Evolutionary conservation across 2,329 filamentous ascomycete species (phyloP).

Genomic region (Nigrospora oryzae): DNA sequence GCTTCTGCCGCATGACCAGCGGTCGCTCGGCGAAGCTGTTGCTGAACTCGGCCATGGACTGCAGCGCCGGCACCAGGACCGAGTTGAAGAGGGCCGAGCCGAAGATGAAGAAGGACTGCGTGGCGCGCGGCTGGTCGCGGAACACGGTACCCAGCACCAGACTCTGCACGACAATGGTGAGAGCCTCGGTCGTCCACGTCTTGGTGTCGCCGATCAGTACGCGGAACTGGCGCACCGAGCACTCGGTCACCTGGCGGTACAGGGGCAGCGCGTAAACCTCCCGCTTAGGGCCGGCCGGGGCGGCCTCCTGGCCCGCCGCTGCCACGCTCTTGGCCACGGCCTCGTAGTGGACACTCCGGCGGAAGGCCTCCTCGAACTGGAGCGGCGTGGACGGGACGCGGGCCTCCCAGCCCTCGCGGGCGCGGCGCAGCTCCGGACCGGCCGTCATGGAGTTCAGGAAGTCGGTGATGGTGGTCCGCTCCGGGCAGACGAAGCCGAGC

Average conservation of each 20-base stretch:
- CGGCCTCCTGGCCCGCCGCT: background rate
- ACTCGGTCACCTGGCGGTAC: slow-evolving; percentile 26
- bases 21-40: slow-evolving; percentile 14
- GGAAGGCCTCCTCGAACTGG: slow-evolving; percentile 36
- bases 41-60: slow-evolving; percentile 35
- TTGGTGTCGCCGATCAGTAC: slow-evolving; percentile 11
- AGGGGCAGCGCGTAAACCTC: slow-evolving; percentile 12
- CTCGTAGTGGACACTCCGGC: slow-evolving; percentile 12
- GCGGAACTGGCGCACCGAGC: slow-evolving; percentile 29
- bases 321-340: background rate
- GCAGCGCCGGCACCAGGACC: slow-evolving; percentile 37
- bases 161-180: slow-evolving; percentile 8
- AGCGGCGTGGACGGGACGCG: slow-evolving; percentile 46
- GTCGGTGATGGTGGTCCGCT: slow-evolving; percentile 47
- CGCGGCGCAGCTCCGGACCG: slow-evolving; percentile 36
- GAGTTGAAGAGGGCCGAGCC: slow-evolving; percentile 33
- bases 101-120: slow-evolving; percentile 13
- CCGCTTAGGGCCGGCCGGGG: background rate
- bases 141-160: slow-evolving; percentile 10
- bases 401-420: slow-evolving; percentile 16
- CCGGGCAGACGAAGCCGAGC: slow-evolving; percentile 50
- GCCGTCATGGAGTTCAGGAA: slow-evolving; percentile 50
- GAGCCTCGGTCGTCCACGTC: slow-evolving; percentile 2
- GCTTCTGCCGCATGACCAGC: slow-evolving; percentile 19
- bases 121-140: slow-evolving; percentile 7